Evolutionary conservation across 2,329 filamentous ascomycete genomes (phyloP), one percentile per base, ranked within the genome.

Genomic region (Botryotinia narcissicola): DNA sequence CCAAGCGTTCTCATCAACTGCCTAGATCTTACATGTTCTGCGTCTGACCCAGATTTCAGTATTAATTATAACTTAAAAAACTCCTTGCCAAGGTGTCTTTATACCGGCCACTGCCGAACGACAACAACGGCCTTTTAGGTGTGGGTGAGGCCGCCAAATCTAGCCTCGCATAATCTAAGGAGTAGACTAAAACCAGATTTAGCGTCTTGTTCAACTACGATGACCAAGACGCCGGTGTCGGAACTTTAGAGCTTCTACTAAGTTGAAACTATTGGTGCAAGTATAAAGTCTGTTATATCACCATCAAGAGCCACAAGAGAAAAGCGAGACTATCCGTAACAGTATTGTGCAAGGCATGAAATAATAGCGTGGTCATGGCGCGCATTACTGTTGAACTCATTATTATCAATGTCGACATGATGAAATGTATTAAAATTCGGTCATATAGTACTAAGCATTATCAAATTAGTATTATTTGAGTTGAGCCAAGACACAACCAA

Each of bases 231-330:
- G 60, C 10, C 8, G n/a, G 10, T 63, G 18, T 63, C 16, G 25
- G 25, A 29, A 5, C 14, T 3, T 63, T 29, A 7, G 4, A 42
- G 18, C 8, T 44, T 14, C 25, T 29, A 20, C 37, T 63, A 62
- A n/a, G 16, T n/a, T 42, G 10, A 16, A 29, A 29, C n/a, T 42
- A 63, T 42, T 29, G 14, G 25, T 29, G 14, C 25, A 4, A n/a
- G 4, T 40, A 0, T 4, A n/a, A 37, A 2, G 18, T n/a, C 7
- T 40, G 1, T n/a, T 40, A 9, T 1, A 18, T n/a, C 22, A 16
- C 25, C 5, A 16, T 18, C 22, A 40, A 40, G 12, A n/a, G 12
- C 7, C 18, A 62, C 12, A 9, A 1, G 14, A 62, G 6, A 40
- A 62, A 18, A n/a, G 6, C 3, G 42, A n/a, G 37, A 42, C 25